Conservation (phyloP, 148 eudicot genomes). For the Rhododendron kiyosumense region DNA sequence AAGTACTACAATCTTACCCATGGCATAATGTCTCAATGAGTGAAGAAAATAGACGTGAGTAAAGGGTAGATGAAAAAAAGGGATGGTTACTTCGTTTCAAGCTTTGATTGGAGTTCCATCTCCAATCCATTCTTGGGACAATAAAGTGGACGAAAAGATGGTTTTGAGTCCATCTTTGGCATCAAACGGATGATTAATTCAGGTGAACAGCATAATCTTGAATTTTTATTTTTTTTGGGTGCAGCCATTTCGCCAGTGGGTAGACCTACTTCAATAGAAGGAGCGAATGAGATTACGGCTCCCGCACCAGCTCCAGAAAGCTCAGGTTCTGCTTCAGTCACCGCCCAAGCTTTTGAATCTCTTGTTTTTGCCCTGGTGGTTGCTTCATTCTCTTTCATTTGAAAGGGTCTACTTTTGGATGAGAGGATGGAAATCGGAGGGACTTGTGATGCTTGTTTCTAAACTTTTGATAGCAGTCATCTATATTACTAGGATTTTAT, state of each 20-base stretch:
- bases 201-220: background rate
- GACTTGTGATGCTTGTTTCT: background rate
- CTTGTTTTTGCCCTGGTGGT: background rate
- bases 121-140: background rate
- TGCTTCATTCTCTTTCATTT: background rate
- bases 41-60: background rate
- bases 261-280: background rate
- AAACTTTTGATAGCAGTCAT: background rate
- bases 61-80: background rate
- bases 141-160: background rate
- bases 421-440: background rate
- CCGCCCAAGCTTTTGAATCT: background rate
- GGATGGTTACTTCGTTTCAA: background rate
- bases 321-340: constrained; percentile 6
- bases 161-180: background rate
- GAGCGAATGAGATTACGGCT: background rate
- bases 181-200: background rate
- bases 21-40: background rate
- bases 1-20: background rate
- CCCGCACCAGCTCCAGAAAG: constrained; percentile 2
- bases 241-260: constrained; percentile 16
- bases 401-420: background rate
- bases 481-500: background rate
- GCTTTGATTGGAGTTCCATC: background rate
- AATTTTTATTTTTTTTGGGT: background rate